phyloP scores from a whole-genome alignment of 2,329 filamentous ascomycete genomes.

The Nemania sp. region DNA sequence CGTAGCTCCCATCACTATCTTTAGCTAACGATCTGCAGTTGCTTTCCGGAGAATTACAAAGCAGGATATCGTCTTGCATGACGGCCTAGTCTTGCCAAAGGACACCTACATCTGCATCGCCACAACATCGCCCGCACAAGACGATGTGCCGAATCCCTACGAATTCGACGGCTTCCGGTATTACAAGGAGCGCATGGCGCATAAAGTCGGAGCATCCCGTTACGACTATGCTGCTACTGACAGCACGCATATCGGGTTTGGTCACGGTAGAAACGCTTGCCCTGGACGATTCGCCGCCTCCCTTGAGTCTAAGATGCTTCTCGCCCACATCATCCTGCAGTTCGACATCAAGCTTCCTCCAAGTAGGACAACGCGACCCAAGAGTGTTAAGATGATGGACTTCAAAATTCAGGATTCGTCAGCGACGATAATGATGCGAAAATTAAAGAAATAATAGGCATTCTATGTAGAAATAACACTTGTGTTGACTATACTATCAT shows the following conservation, averaged over 20 bases:
- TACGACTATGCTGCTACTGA: slow-evolving; percentile 16
- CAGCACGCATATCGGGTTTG: slow-evolving; percentile 15
- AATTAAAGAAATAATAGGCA: not conserved
- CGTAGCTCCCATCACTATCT: too few relatives aligned
- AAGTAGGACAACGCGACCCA: slow-evolving; percentile 11
- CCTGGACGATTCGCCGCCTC: slow-evolving; percentile 8
- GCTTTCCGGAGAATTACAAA: slow-evolving; percentile 15
- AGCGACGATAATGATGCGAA: slow-evolving; percentile 19
- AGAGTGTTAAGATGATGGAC: slow-evolving; percentile 20
- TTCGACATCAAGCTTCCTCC: slow-evolving; percentile 17
- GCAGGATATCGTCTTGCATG: slow-evolving; percentile 21
- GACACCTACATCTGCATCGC: slow-evolving; percentile 21
- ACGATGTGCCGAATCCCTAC: slow-evolving; percentile 4
- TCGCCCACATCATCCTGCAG: slow-evolving; percentile 18
- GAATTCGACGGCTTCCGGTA: slow-evolving; percentile 18
- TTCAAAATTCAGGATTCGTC: slow-evolving; percentile 17
- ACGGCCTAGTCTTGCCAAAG: slow-evolving; percentile 12
- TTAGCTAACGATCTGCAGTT: too few relatives aligned
- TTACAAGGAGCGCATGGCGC: slow-evolving; percentile 8
- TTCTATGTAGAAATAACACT: not conserved
- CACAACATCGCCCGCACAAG: slow-evolving; percentile 18
- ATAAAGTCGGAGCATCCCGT: slow-evolving; percentile 18
- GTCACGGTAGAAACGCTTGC: slow-evolving; percentile 15
- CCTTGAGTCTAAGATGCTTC: slow-evolving; percentile 21
- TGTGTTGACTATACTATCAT: not conserved